Base-by-base conservation (phyloP, 805 yeast species). In the Saccharomycopsis oosterbeekiorum region DNA sequence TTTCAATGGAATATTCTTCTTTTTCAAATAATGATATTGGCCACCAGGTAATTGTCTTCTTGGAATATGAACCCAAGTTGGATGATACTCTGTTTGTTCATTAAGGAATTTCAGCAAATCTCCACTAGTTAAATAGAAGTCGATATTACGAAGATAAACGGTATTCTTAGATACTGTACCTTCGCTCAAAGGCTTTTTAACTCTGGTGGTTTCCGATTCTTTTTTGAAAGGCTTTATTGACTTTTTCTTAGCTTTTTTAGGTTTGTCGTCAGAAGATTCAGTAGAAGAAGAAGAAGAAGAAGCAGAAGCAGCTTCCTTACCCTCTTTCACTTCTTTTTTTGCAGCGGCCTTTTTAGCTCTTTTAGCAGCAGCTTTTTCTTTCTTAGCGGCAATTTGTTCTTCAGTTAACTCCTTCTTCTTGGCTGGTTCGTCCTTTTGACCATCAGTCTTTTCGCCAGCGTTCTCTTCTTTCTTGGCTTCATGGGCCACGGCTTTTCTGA, bases 1-100 rank as follows among this genome's bases (percentile, higher is more conserved):
- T 66, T 82, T 82, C 60, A 82, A 73, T 64, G 73, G 73, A 64
- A 78, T 76, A 56, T 81, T 80, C 61, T 75, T 73, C 42, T 74
- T 77, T 67, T 75, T 76, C 60, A 80, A 73, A 65, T 74, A 75
- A 68, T 75, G 74, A 64, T 78, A 73, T 29, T 81, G 67, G 59
- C 71, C 72, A 57, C 68, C 71, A 17, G 85, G 81, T 19, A 82
- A 71, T 50, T 72, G 75, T 65, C 79, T 77, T 56, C 76, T 72
- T 60, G 90, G 89, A 26, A 86, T 82, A 62, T 81, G 81, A 58
- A 83, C 79, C 82, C 83, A 81, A 60, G 74, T 74, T 12, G 88
- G 85, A 55, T 77, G 74, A 65, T 78, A 80, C 19, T 39, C 42
- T 47, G 64, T 54, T 37, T 69, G 75, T 24, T 73, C 64, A 60